Evolutionary conservation across 257 asterid species (phyloP).

Genomic region (Anisodus tanguticus): DNA sequence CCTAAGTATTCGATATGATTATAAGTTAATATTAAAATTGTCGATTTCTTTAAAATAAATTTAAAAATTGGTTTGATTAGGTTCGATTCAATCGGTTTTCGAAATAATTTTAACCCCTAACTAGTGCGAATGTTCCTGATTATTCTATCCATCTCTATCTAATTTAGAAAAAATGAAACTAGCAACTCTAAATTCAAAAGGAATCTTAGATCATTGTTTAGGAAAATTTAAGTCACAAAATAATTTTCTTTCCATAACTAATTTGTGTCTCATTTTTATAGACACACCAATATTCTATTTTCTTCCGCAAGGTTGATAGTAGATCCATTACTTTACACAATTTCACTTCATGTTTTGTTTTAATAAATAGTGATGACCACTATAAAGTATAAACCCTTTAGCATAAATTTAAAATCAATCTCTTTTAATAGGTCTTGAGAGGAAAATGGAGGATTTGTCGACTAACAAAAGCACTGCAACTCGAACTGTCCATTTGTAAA

Average conservation of each 20-base stretch:
- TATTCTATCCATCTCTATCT: no score
- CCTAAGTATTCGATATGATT: no score
- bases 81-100: no score
- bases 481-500: neutral
- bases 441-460: neutral
- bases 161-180: neutral
- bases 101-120: no score
- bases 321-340: neutral
- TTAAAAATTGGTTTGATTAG: no score
- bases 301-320: neutral
- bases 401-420: neutral
- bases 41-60: no score
- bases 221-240: neutral
- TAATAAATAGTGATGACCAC: neutral
- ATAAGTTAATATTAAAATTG: no score
- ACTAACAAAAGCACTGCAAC: neutral
- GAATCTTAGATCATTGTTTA: no score
- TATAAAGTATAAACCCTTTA: neutral
- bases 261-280: no score
- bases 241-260: neutral
- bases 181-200: neutral
- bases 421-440: neutral
- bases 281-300: no score
- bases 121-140: no score
- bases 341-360: neutral